Conservation (phyloP, 2,329 filamentous ascomycete genomes). For the Trichoderma sp. region DNA sequence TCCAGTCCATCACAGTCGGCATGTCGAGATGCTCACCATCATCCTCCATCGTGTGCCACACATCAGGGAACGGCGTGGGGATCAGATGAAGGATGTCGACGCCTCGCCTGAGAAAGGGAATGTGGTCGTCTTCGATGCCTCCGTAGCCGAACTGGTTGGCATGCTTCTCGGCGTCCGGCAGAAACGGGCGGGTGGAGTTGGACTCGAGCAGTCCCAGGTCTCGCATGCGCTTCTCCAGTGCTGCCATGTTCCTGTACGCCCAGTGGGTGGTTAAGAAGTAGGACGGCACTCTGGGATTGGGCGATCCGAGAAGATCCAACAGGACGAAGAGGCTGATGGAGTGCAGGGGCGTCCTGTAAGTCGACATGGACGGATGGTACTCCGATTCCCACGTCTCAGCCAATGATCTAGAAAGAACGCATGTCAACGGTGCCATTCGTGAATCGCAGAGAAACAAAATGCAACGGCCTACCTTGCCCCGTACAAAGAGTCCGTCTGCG, state of each 20-base stretch:
- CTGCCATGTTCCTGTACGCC: slow-evolving; percentile 80
- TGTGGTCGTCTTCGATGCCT: slow-evolving; percentile 80
- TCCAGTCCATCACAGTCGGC: slow-evolving; percentile 83
- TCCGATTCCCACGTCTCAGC: slow-evolving; percentile 79
- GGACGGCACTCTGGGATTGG: slow-evolving; percentile 72
- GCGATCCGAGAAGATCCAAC: slow-evolving; percentile 81
- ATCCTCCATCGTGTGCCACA: slow-evolving; percentile 87
- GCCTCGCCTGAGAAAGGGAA: slow-evolving; percentile 85
- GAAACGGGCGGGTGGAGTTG: slow-evolving; percentile 55
- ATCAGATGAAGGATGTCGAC: slow-evolving; percentile 91
- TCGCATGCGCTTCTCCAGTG: slow-evolving; percentile 73
- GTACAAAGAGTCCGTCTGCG: slow-evolving; percentile 80
- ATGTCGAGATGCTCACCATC: slow-evolving; percentile 83
- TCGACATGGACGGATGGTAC: slow-evolving; percentile 70
- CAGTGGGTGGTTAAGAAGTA: slow-evolving; percentile 92
- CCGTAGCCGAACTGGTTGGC: slow-evolving; percentile 50
- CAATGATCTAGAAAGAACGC: slow-evolving; percentile 56
- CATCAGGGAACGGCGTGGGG: slow-evolving; percentile 74
- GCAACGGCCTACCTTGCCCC: slow-evolving; percentile 66
- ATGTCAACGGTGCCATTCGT: not conserved
- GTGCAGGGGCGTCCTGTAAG: slow-evolving; percentile 71
- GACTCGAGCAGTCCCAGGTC: slow-evolving; percentile 67
- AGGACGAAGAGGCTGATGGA: slow-evolving; percentile 88
- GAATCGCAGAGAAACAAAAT: not conserved
- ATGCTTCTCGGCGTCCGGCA: slow-evolving; percentile 64